Percentiles rank a stretch among this genome's conserved stretches.
Evolutionary conservation across 306 rosid genomes (phyloP).

Genomic region (Vigna nakashimae): DNA sequence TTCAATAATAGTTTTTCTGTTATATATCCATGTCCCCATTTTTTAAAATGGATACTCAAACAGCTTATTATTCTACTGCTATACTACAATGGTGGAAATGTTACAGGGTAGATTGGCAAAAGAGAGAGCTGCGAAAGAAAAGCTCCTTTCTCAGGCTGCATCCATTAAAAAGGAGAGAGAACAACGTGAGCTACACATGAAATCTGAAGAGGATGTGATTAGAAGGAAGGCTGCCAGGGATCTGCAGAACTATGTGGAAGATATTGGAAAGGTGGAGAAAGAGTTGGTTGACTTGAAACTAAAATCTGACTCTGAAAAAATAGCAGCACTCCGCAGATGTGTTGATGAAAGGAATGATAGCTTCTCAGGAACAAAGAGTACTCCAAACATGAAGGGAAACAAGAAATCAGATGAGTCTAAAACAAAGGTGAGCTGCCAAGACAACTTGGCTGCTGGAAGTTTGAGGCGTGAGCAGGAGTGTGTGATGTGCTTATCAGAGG

Average conservation of each 20-base stretch:
- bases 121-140: conserved; percentile 56
- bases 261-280: conserved; percentile 54
- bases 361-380: conserved; percentile 25
- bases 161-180: conserved; percentile 58
- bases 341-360: conserved; percentile 42
- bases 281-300: conserved; percentile 49
- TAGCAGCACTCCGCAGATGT: conserved; percentile 56
- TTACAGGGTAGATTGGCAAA: conserved; percentile 59
- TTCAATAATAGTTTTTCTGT: conserved; percentile 23
- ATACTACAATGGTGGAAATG: conserved; percentile 30
- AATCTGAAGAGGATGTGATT: conserved; percentile 54
- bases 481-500: conserved; percentile 77
- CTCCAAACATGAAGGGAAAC: conserved; percentile 36
- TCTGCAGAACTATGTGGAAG: conserved; percentile 52
- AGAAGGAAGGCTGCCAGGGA: conserved; percentile 58
- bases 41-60: conserved; percentile 31
- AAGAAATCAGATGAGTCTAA: conserved; percentile 39
- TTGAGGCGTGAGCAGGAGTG: conserved; percentile 73
- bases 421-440: conserved; percentile 26
- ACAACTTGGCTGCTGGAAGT: conserved; percentile 13
- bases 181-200: conserved; percentile 46
- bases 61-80: conserved; percentile 21
- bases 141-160: conserved; percentile 56
- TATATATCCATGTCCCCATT: not conserved
- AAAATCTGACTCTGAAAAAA: conserved; percentile 53